Conservation (phyloP, 331 rosid species). For the Cydonia oblonga region DNA sequence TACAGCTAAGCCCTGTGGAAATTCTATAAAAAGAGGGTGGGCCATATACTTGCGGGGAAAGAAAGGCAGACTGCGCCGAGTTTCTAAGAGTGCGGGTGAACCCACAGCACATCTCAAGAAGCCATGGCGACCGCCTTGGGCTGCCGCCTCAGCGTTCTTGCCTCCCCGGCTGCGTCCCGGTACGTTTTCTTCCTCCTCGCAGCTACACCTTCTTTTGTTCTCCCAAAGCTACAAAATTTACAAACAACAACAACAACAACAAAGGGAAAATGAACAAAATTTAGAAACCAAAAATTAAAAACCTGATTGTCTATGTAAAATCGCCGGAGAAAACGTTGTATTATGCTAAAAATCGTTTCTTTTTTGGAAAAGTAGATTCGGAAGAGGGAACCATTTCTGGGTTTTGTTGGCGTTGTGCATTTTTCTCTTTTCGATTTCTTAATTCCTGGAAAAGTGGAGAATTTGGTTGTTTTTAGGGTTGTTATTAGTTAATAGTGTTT, state of each 20-base stretch:
- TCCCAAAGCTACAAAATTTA: no score
- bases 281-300: background rate
- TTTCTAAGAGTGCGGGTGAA: background rate
- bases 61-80: conserved; percentile 16
- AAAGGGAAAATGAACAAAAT: no score
- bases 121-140: conserved; percentile 9
- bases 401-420: background rate
- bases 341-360: background rate
- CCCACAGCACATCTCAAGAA: background rate
- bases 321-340: background rate
- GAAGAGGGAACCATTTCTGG: background rate
- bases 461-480: background rate
- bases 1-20: background rate
- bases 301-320: background rate
- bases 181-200: background rate
- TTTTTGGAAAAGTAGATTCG: background rate
- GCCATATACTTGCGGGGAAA: conserved; percentile 25
- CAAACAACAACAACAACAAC: no score
- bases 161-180: background rate
- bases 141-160: background rate
- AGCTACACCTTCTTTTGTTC: background rate
- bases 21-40: background rate
- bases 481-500: background rate
- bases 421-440: background rate
- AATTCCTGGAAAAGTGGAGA: background rate